Evolutionary conservation across 768 basidiomycete genomes (phyloP).

Genomic region (Leccinum uliginosum): DNA sequence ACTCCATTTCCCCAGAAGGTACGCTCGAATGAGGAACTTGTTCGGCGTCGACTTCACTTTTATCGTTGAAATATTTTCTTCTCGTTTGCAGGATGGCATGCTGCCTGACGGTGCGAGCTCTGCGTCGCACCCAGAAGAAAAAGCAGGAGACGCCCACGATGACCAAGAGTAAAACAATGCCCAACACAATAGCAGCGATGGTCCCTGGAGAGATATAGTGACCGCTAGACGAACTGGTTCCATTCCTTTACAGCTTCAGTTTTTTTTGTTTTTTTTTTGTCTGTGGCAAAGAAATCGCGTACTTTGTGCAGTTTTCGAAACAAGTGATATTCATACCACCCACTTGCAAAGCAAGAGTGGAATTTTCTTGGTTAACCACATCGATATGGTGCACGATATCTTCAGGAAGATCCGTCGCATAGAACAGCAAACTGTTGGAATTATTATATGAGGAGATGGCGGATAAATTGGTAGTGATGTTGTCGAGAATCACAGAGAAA

Average conservation of each 20-base stretch:
- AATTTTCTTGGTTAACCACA: slow-evolving; percentile 54
- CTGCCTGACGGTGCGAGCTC: slow-evolving; percentile 28
- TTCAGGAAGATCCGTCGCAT: slow-evolving; percentile 55
- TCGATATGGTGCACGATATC: slow-evolving; percentile 44
- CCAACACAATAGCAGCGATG: slow-evolving; percentile 62
- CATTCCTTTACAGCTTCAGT: slow-evolving; percentile 10
- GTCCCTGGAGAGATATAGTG: slow-evolving; percentile 46
- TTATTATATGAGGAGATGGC: slow-evolving; percentile 51
- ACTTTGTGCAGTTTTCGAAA: slow-evolving; percentile 31
- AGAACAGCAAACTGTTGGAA: slow-evolving; percentile 56
- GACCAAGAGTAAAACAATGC: slow-evolving; percentile 48
- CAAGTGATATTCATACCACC: slow-evolving; percentile 49
- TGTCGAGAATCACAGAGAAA: slow-evolving; percentile 56
- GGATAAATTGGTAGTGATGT: slow-evolving; percentile 43
- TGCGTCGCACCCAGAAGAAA: slow-evolving; percentile 47
- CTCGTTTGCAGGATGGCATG: not conserved
- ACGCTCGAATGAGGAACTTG: slow-evolving; percentile 3
- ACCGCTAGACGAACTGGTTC: slow-evolving; percentile 12
- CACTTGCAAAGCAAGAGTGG: slow-evolving; percentile 44
- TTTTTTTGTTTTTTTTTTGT: not conserved
- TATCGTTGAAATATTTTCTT: not conserved
- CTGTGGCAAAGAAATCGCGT: slow-evolving; percentile 14
- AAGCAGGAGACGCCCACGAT: slow-evolving; percentile 41
- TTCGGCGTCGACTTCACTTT: slow-evolving; percentile 9
- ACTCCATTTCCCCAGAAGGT: slow-evolving; percentile 24